A percentile compares a stretch with the other conserved stretches of the same genome.
These are phyloP conservation scores for Penicillium olsonii DNA, from an alignment of 2,329 filamentous ascomycete species.

Conservation along the genomic window DNA sequence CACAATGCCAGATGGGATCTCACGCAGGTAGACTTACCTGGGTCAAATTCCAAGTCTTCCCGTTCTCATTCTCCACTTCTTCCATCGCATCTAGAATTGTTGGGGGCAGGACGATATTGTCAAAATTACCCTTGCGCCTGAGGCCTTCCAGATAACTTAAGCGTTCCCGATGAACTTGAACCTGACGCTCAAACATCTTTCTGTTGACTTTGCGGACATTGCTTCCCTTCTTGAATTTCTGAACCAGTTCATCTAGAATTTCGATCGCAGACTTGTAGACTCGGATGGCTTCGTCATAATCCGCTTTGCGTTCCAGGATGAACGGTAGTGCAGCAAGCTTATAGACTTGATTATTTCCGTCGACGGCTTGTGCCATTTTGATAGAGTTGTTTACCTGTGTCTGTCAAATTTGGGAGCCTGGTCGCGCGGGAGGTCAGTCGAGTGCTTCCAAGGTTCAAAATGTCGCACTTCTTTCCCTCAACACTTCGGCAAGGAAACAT, in stretches of 20 bases:
- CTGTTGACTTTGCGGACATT: slow-evolving; percentile 14
- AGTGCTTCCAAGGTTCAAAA: background rate
- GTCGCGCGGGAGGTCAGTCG: background rate
- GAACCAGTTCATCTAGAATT: slow-evolving; percentile 1
- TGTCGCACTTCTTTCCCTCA: background rate
- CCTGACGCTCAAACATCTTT: slow-evolving; percentile 22
- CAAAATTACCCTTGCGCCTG: slow-evolving; percentile 13
- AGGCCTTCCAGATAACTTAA: slow-evolving; percentile 14
- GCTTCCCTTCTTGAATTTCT: slow-evolving; percentile 16
- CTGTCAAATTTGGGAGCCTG: too few species aligned
- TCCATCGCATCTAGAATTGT: slow-evolving; percentile 13
- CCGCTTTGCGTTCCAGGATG: slow-evolving; percentile 13
- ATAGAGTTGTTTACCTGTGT: too few species aligned
- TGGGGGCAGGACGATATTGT: slow-evolving; percentile 11
- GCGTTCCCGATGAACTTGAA: slow-evolving; percentile 15
- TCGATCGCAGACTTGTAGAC: slow-evolving; percentile 12
- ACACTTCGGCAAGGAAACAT: too few species aligned
- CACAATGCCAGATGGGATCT: too few species aligned
- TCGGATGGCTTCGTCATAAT: slow-evolving; percentile 16
- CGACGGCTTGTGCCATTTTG: slow-evolving; percentile 2
- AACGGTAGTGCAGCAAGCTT: slow-evolving; percentile 6
- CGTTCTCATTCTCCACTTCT: slow-evolving; percentile 6
- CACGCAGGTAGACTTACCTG: background rate
- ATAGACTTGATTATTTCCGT: slow-evolving; percentile 5
- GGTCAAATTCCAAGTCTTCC: slow-evolving; percentile 11